Evolutionary conservation across 192 early-diverging fungal genomes (phyloP), one percentile per base, ranked within the genome.

Genomic region (Gaertneriomyces semiglobifer): DNA sequence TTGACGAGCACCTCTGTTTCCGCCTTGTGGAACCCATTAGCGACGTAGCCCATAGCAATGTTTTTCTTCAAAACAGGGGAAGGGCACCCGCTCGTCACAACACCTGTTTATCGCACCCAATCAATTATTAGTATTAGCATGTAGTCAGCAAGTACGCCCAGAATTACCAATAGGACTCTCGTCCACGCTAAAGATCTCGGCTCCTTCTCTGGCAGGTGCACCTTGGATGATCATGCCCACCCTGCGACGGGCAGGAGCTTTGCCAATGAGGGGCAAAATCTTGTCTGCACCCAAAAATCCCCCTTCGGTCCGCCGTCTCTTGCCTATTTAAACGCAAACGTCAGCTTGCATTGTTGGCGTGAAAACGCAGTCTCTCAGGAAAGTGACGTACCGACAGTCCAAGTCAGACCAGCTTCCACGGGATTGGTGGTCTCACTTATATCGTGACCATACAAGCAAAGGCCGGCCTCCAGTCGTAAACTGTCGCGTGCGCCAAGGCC

Each of bases 401-500:
- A 99, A 53, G 89, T 86, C 61, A 99, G 79, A 44, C 86, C 91
- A 50, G 88, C 96, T 77, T 99, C 96, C 55, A 98, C 84, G 8
- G 95, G 96, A 6, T 93, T 91, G 47, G 86, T 88, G 45, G 88
- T 89, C 8, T 96, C 93, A 81, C 95, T 89, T 47, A 99, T 73
- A 71, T 99, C 96, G 62, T 97, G 84, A 44, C 96, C 96, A 68
- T 99, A 99, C 60, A 99, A 80, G 75, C 96, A 99, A 60, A 99
- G 77, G 12, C 96, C 95, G 47, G 96, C 96, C 78, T 99, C 96
- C 55, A 99, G 80, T 55, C 96, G 88, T 71, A 99, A 84, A 66
- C 85, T 88, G 78, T 99, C 96, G 72, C 96, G 89, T 16, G 93
- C 92, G 52, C 93, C 96, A 25, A 99, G 79, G 47, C 96, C 96